Percentiles rank a stretch among this genome's conserved stretches.
Evolutionary conservation across 306 rosid genomes (phyloP).

Genomic region (Fagus crenata): DNA sequence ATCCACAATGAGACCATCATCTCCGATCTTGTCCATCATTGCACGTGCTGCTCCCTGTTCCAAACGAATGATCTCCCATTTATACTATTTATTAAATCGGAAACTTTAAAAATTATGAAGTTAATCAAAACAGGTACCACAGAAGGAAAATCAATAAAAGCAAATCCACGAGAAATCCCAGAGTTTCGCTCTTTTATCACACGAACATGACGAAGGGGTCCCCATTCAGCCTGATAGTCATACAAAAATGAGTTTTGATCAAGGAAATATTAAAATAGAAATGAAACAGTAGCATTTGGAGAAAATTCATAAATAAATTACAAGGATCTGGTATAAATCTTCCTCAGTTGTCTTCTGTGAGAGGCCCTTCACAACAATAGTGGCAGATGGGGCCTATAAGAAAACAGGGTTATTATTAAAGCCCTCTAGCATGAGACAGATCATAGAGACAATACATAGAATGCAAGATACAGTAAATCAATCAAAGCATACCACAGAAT

Average conservation of each 20-base stretch:
- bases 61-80: slow-evolving; percentile 32
- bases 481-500: slow-evolving; percentile 63
- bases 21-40: slow-evolving; percentile 93
- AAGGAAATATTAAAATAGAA: slow-evolving; percentile 6
- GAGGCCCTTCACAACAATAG: slow-evolving; percentile 96
- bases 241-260: slow-evolving; percentile 21
- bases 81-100: slow-evolving; percentile 25
- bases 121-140: slow-evolving; percentile 55
- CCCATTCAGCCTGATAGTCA: slow-evolving; percentile 86
- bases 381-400: slow-evolving; percentile 90
- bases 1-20: slow-evolving; percentile 82
- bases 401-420: slow-evolving; percentile 31
- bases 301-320: slow-evolving; percentile 43
- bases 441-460: slow-evolving; percentile 14
- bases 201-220: slow-evolving; percentile 96
- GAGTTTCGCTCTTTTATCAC: slow-evolving; percentile 96
- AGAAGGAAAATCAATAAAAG: slow-evolving; percentile 96
- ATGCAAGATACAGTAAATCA: slow-evolving; percentile 6
- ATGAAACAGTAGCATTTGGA: slow-evolving; percentile 24
- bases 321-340: slow-evolving; percentile 95
- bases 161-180: slow-evolving; percentile 95
- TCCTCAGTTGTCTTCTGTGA: slow-evolving; percentile 93
- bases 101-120: slow-evolving; percentile 19
- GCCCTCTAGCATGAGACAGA: slow-evolving; percentile 11
- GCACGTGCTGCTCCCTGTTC: slow-evolving; percentile 78